Evolutionary conservation across 116 monocot species (phyloP).

Genomic region (Dioscorea cayenensis): DNA sequence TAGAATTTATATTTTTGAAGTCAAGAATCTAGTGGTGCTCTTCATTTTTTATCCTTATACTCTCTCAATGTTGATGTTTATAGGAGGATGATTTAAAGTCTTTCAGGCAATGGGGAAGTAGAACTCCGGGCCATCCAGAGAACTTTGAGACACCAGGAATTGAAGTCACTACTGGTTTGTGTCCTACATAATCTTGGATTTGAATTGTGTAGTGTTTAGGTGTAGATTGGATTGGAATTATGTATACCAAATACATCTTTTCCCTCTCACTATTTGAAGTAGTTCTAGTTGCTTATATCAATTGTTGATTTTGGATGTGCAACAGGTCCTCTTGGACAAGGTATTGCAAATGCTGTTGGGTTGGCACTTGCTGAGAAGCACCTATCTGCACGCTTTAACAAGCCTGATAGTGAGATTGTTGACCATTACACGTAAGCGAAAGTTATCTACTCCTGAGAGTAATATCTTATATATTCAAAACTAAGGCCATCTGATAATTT

Average conservation of each 20-base stretch:
- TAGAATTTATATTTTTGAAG: too few species aligned
- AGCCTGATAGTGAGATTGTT: conserved; percentile 33
- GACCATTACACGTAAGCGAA: conserved; percentile 41
- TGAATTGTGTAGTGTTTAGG: not conserved
- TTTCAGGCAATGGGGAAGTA: conserved; percentile 87
- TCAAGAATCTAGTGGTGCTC: not conserved
- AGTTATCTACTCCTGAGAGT: not conserved
- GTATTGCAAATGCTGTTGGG: conserved; percentile 49
- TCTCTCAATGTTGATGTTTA: not conserved
- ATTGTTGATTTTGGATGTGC: not conserved
- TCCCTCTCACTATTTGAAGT: not conserved
- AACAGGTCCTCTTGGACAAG: conserved; percentile 61
- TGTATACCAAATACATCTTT: not conserved
- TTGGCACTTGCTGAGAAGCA: conserved; percentile 53
- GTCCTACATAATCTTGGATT: conserved; percentile 2
- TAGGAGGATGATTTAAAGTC: conserved; percentile 70
- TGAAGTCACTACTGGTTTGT: conserved; percentile 79
- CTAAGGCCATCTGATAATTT: not conserved
- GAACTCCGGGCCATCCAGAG: conserved; percentile 92
- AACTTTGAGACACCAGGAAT: conserved; percentile 80
- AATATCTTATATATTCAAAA: not conserved
- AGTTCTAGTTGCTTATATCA: not conserved
- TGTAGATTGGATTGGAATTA: not conserved
- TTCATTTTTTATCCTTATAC: not conserved
- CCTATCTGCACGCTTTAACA: conserved; percentile 40